Conservation (phyloP, 1,284 basidiomycete genomes). For the Phellopilus nigrolimitatus region DNA sequence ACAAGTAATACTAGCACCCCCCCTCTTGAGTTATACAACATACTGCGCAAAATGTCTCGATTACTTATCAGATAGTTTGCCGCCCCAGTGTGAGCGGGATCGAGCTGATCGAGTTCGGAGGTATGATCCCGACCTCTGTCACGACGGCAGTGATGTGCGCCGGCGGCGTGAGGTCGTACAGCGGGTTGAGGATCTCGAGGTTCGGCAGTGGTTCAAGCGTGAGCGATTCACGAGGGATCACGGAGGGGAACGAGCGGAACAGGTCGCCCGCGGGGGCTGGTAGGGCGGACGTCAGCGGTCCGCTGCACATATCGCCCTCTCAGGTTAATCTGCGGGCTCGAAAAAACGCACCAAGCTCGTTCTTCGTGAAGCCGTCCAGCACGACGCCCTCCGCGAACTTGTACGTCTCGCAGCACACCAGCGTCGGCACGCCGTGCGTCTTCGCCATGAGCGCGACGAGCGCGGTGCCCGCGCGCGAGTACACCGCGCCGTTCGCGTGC, state of each 20-base stretch:
- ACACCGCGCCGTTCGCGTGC: constrained; percentile 92
- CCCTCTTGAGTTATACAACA: no score
- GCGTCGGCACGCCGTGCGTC: constrained; percentile 84
- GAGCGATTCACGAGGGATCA: constrained; percentile 36
- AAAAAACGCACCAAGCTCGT: constrained; percentile 84
- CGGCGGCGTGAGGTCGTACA: constrained; percentile 91
- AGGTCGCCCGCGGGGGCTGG: constrained; percentile 34
- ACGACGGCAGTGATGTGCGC: constrained; percentile 91
- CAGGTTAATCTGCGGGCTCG: no score
- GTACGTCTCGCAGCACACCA: constrained; percentile 98
- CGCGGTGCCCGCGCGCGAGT: constrained; percentile 92
- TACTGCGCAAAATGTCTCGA: no score
- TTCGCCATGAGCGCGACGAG: constrained; percentile 96
- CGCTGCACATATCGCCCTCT: no score
- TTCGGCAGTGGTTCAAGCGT: constrained; percentile 30
- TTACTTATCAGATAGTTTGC: constrained; percentile 5
- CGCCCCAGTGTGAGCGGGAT: constrained; percentile 71
- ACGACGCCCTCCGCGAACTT: constrained; percentile 95
- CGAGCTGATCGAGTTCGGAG: constrained; percentile 78
- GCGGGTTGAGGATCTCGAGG: constrained; percentile 74
- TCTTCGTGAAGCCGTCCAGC: constrained; percentile 93
- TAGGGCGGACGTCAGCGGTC: not conserved
- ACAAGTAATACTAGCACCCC: no score
- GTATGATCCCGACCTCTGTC: constrained; percentile 90
- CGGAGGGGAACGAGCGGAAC: constrained; percentile 33